Evolutionary conservation across 2,329 filamentous ascomycete species (phyloP).

Genomic region (Hypomyces perniciosus): DNA sequence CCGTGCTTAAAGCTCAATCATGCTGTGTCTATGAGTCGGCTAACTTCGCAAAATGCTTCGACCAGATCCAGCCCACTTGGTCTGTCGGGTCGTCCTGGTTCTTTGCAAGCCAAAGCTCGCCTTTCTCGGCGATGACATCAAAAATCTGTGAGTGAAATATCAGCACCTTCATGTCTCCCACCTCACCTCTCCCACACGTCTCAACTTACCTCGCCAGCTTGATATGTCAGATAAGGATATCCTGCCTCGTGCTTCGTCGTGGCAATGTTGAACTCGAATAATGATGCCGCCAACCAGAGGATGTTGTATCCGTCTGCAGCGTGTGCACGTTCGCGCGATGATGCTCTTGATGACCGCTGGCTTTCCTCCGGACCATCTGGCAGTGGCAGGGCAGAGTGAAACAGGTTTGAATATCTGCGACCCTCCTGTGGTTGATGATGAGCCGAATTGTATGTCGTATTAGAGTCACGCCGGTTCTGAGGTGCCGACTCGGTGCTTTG

Average conservation of each 20-base stretch:
- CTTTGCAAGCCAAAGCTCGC: conserved; percentile 93
- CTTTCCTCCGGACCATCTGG: conserved; percentile 57
- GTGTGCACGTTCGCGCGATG: conserved; percentile 51
- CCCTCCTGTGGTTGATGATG: conserved; percentile 39
- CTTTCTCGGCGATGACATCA: conserved; percentile 91
- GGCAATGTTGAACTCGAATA: conserved; percentile 97
- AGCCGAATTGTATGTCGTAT: conserved; percentile 47
- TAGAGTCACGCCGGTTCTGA: conserved; percentile 47
- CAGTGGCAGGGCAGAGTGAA: conserved; percentile 81
- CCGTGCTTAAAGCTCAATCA: conserved; percentile 10
- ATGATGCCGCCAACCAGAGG: conserved; percentile 83
- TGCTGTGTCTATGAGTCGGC: conserved; percentile 39
- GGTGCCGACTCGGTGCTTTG: conserved; percentile 47
- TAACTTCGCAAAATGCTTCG: conserved; percentile 83
- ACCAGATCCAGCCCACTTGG: conserved; percentile 96
- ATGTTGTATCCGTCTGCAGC: conserved; percentile 59
- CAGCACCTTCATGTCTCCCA: not conserved
- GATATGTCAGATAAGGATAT: conserved; percentile 93
- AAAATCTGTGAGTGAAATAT: conserved; percentile 53
- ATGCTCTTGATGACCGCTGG: conserved; percentile 50
- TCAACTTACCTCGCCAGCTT: conserved; percentile 71
- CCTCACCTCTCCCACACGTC: not conserved
- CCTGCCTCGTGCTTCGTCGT: conserved; percentile 87
- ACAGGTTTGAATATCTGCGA: conserved; percentile 66
- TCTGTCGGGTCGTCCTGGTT: conserved; percentile 85